These are phyloP conservation scores for Cucurbita argyrosperma DNA, from an alignment of 306 rosid genomes.

Conservation along the genomic window DNA sequence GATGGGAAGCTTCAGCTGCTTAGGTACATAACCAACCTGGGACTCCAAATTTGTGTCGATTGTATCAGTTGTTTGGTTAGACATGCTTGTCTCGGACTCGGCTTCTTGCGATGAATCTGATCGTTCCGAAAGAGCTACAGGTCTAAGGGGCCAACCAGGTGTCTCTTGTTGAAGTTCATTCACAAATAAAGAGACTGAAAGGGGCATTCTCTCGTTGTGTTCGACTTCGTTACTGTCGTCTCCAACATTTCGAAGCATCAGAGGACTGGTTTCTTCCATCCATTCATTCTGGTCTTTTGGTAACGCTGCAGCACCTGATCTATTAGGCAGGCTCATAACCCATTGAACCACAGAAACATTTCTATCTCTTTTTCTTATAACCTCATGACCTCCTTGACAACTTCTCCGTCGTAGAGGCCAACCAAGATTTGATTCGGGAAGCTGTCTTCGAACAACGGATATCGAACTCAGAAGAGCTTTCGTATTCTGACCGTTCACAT, in stretches of 20 bases:
- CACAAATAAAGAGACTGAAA: constrained; percentile 2
- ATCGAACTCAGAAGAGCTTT: constrained; percentile 17
- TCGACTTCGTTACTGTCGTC: background rate
- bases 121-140: background rate
- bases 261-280: background rate
- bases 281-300: background rate
- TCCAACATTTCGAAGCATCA: background rate
- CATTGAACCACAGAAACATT: constrained; percentile 71
- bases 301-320: constrained; percentile 22
- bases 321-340: constrained; percentile 75
- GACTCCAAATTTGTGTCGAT: background rate
- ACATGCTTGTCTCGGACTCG: background rate
- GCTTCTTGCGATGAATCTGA: background rate
- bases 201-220: background rate
- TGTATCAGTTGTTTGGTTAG: background rate
- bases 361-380: constrained; percentile 21
- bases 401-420: constrained; percentile 60
- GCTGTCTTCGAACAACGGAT: constrained; percentile 23
- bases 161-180: background rate
- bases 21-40: background rate
- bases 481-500: background rate
- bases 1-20: constrained; percentile 17
- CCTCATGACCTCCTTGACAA: constrained; percentile 6
- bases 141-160: constrained; percentile 5
- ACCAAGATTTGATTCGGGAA: constrained; percentile 36